Percentiles rank a stretch among this genome's conserved stretches.
These are phyloP conservation scores for Amphichorda felina DNA, from an alignment of 2,329 filamentous ascomycete genomes.

Conservation along the genomic window DNA sequence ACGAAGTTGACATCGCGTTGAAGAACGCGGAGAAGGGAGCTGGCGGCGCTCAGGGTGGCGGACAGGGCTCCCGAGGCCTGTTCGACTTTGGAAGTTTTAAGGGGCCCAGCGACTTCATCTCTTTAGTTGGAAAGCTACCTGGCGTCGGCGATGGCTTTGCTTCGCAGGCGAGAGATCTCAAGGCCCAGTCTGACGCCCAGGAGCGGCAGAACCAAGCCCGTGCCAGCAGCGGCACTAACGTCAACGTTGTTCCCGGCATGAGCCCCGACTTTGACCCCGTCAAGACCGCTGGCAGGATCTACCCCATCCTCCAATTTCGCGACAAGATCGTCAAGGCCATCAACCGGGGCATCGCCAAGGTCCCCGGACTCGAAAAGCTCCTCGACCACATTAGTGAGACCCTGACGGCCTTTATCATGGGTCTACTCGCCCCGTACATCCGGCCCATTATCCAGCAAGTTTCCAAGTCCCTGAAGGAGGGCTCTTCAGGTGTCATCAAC, in stretches of 20 bases:
- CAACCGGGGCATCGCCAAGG: constrained; percentile 75
- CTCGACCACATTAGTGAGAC: constrained; percentile 91
- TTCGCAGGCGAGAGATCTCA: constrained; percentile 50
- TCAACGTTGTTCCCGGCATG: constrained; percentile 60
- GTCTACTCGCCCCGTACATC: constrained; percentile 82
- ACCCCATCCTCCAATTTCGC: constrained; percentile 86
- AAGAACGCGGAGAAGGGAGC: constrained; percentile 50
- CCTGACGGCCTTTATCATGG: constrained; percentile 82
- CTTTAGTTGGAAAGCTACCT: constrained; percentile 65
- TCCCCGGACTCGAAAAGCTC: constrained; percentile 81
- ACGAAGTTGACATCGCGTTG: constrained; percentile 66
- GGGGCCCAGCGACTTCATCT: constrained; percentile 45
- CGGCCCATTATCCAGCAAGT: constrained; percentile 83
- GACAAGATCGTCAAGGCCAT: constrained; percentile 89
- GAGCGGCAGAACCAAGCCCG: constrained; percentile 41
- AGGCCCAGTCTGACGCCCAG: constrained; percentile 49
- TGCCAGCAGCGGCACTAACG: constrained; percentile 26
- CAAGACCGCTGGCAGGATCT: constrained; percentile 70
- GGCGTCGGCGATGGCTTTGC: constrained; percentile 55
- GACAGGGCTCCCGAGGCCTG: constrained; percentile 26
- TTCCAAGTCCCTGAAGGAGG: constrained; percentile 73
- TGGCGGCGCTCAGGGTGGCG: constrained; percentile 23
- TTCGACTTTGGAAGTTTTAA: constrained; percentile 24
- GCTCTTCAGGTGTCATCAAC: constrained; percentile 60
- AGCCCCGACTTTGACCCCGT: constrained; percentile 66